A percentile compares a stretch with the other conserved stretches of the same genome.
Evolutionary conservation across 2,329 filamentous ascomycete species (phyloP).

Genomic region (Fusarium verrucosum): DNA sequence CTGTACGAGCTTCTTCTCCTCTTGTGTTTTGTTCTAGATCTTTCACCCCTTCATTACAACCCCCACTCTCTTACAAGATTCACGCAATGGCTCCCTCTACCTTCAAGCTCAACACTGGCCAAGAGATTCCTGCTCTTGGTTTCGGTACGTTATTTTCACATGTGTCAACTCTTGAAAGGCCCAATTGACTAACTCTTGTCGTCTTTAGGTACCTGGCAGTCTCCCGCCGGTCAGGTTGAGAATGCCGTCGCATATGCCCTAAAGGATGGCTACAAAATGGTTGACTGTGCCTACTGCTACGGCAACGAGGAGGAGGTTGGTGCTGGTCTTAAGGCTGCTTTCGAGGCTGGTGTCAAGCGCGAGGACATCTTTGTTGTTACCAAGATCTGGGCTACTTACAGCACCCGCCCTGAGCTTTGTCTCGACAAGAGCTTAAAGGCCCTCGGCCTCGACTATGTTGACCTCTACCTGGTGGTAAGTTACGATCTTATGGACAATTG

Average conservation of each 20-base stretch:
- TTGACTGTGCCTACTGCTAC: conserved; percentile 81
- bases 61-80: conserved; percentile 6
- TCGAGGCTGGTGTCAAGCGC: conserved; percentile 75
- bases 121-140: conserved; percentile 70
- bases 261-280: conserved; percentile 64
- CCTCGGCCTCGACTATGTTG: conserved; percentile 81
- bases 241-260: conserved; percentile 68
- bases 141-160: conserved; percentile 58
- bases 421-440: conserved; percentile 77
- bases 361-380: conserved; percentile 85
- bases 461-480: conserved; percentile 75
- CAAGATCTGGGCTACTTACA: conserved; percentile 87
- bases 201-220: conserved; percentile 71
- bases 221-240: conserved; percentile 65
- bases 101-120: conserved; percentile 72
- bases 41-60: conserved; percentile 3
- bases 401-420: conserved; percentile 72
- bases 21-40: conserved; percentile 17
- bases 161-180: neutral
- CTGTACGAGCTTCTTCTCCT: neutral
- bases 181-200: conserved; percentile 14
- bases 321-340: conserved; percentile 76
- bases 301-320: conserved; percentile 87
- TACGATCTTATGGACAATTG: neutral
- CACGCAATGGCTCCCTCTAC: conserved; percentile 61